These are phyloP conservation scores for Laetiporus sulphureus DNA, from an alignment of 1,284 basidiomycete species.

Conservation along the genomic window DNA sequence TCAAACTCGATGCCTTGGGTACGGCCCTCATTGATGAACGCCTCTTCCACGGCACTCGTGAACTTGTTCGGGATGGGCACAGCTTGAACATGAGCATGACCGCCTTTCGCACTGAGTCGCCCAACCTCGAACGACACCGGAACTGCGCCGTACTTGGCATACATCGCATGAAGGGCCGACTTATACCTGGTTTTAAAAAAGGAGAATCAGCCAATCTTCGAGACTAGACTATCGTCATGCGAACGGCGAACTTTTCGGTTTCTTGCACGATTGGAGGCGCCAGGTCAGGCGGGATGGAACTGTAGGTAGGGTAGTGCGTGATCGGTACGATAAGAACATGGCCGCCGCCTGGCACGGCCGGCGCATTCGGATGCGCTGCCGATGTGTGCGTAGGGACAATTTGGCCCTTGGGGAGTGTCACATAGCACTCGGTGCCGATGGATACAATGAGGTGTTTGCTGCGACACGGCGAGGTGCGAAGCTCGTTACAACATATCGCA, in stretches of 20 bases:
- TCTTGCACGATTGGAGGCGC: conserved; percentile 73
- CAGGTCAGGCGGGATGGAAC: conserved; percentile 66
- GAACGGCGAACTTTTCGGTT: conserved; percentile 59
- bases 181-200: no score
- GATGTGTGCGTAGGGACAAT: conserved; percentile 72
- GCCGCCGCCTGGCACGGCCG: conserved; percentile 82
- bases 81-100: conserved; percentile 88
- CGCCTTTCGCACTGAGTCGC: conserved; percentile 77
- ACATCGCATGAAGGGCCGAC: conserved; percentile 64
- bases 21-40: conserved; percentile 66
- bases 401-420: conserved; percentile 91
- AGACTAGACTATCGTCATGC: no score
- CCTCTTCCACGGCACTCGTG: conserved; percentile 55
- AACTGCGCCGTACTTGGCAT: conserved; percentile 60
- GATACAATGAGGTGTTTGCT: conserved; percentile 93
- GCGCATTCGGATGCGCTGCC: conserved; percentile 30
- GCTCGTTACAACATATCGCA: conserved; percentile 3
- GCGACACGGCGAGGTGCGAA: conserved; percentile 7
- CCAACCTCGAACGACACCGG: conserved; percentile 88
- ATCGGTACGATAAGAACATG: conserved; percentile 90
- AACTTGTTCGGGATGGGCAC: conserved; percentile 72
- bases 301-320: conserved; percentile 56
- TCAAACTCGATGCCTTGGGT: conserved; percentile 58
- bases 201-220: no score
- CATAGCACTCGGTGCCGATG: conserved; percentile 88